phyloP scores from a whole-genome alignment of 208 protist species.

The Crithidia mellificae region DNA sequence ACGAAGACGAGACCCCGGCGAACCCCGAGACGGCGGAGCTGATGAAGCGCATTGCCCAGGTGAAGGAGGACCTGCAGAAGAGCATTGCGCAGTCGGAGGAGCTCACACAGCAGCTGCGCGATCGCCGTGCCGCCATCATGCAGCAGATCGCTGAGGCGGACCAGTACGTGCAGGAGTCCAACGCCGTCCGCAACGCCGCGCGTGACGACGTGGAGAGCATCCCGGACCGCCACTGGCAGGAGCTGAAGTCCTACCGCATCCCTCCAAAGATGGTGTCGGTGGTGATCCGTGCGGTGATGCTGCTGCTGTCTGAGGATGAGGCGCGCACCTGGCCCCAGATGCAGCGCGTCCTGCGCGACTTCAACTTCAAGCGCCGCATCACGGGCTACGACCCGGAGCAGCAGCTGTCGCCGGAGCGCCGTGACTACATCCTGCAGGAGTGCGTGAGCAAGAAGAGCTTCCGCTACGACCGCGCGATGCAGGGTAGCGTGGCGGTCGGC shows the following conservation, averaged over 20 bases:
- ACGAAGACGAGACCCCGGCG: slow-evolving; percentile 41
- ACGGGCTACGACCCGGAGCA: slow-evolving; percentile 63
- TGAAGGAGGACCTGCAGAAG: slow-evolving; percentile 58
- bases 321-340: slow-evolving; percentile 80
- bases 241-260: slow-evolving; percentile 87
- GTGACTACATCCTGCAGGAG: slow-evolving; percentile 85
- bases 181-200: slow-evolving; percentile 55
- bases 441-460: slow-evolving; percentile 86
- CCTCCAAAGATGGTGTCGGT: slow-evolving; percentile 81
- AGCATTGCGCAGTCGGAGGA: slow-evolving; percentile 63
- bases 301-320: slow-evolving; percentile 81
- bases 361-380: slow-evolving; percentile 74
- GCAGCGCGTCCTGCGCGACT: slow-evolving; percentile 76
- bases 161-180: slow-evolving; percentile 64
- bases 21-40: slow-evolving; percentile 63
- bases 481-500: slow-evolving; percentile 75
- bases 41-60: slow-evolving; percentile 53
- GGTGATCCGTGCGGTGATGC: slow-evolving; percentile 85
- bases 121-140: slow-evolving; percentile 59
- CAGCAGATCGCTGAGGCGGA: slow-evolving; percentile 57
- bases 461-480: slow-evolving; percentile 75
- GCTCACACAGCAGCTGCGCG: slow-evolving; percentile 69
- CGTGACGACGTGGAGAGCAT: slow-evolving; percentile 80
- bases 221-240: slow-evolving; percentile 77
- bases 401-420: slow-evolving; percentile 74